phyloP scores from a whole-genome alignment of 352 stramenopile species.

The Pythium brassicae region DNA sequence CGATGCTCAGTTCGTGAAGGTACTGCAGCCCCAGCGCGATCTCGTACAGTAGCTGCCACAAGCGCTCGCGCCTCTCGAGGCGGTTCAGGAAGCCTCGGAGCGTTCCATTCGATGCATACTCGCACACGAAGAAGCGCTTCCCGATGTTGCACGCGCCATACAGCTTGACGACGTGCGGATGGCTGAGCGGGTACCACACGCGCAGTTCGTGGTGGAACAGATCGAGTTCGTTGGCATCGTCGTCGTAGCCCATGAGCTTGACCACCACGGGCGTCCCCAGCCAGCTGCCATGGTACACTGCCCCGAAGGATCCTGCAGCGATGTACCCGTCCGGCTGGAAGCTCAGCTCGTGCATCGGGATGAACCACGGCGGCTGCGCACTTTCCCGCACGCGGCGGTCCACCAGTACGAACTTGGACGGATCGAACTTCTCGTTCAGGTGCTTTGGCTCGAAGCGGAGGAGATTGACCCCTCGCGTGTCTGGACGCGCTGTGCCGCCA shows the following conservation, averaged over 20 bases:
- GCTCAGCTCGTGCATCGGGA: slow-evolving; percentile 13
- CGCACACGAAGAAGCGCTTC: slow-evolving; percentile 19
- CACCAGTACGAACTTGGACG: slow-evolving; percentile 2
- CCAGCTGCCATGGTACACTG: slow-evolving; percentile 17
- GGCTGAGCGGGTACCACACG: slow-evolving; percentile 17
- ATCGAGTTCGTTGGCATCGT: slow-evolving; percentile 8
- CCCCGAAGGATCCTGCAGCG: slow-evolving; percentile 16
- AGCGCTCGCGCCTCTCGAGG: background rate
- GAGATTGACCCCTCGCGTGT: background rate
- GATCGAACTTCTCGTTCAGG: slow-evolving; percentile 11
- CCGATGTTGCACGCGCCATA: slow-evolving; percentile 22
- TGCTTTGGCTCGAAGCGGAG: slow-evolving; percentile 7
- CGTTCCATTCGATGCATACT: slow-evolving; percentile 16
- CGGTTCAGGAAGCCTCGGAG: slow-evolving; percentile 3
- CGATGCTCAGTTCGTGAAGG: slow-evolving; percentile 38
- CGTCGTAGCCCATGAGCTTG: slow-evolving; percentile 12
- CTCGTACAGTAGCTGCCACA: slow-evolving; percentile 18
- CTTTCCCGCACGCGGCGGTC: slow-evolving; percentile 9
- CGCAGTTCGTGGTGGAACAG: slow-evolving; percentile 13
- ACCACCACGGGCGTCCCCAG: slow-evolving; percentile 10
- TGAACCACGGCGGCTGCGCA: slow-evolving; percentile 11
- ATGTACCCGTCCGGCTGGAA: slow-evolving; percentile 11
- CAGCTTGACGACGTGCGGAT: slow-evolving; percentile 20
- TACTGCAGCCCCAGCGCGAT: slow-evolving; percentile 35
- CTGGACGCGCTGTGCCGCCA: background rate